Evolutionary conservation across 345 rosid species (phyloP).

Genomic region (Eucalyptus curtisii): DNA sequence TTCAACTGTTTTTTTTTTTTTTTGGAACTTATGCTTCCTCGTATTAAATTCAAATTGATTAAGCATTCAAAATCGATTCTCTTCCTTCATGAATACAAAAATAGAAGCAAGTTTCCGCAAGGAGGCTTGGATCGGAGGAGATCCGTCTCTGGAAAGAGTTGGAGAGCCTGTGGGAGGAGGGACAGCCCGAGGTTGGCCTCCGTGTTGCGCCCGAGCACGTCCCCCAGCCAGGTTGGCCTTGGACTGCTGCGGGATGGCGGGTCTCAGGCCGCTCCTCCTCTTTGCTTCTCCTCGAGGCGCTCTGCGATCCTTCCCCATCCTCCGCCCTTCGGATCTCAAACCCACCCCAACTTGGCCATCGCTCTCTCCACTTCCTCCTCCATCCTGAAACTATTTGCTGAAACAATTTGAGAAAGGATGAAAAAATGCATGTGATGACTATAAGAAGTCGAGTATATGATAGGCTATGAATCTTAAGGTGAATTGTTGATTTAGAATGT

Average conservation of each 20-base stretch:
- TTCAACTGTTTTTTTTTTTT: background rate
- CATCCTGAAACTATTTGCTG: background rate
- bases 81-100: background rate
- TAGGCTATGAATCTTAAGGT: background rate
- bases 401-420: background rate
- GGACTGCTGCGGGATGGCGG: constrained; percentile 37
- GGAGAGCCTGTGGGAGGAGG: constrained; percentile 24
- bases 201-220: constrained; percentile 25
- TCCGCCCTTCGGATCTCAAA: constrained; percentile 12
- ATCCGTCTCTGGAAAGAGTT: constrained; percentile 20
- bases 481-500: no score
- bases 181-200: constrained; percentile 31
- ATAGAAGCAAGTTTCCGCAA: constrained; percentile 27
- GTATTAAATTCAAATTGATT: background rate
- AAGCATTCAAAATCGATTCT: background rate
- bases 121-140: constrained; percentile 24
- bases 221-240: constrained; percentile 36
- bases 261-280: constrained; percentile 28
- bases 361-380: background rate
- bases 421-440: background rate
- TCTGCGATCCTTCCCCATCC: no score
- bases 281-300: background rate
- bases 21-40: background rate
- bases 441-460: background rate
- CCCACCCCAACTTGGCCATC: constrained; percentile 20